These are phyloP conservation scores for Chalciporus pseudorubinellus DNA, from an alignment of 768 basidiomycete species.

Conservation along the genomic window DNA sequence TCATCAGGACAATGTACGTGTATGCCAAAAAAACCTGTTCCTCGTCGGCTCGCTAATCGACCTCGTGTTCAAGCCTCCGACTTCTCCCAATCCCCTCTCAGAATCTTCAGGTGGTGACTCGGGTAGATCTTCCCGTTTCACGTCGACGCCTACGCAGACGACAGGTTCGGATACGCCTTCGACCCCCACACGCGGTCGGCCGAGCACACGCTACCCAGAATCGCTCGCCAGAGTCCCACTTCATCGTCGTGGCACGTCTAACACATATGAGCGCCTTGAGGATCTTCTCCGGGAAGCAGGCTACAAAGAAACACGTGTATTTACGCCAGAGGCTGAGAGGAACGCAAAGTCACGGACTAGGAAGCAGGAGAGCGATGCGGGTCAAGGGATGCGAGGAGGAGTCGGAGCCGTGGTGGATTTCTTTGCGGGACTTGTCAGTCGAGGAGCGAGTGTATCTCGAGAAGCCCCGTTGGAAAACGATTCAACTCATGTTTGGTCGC, in stretches of 20 bases:
- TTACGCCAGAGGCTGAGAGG: slow-evolving; percentile 79
- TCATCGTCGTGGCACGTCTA: slow-evolving; percentile 75
- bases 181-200: slow-evolving; percentile 43
- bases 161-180: slow-evolving; percentile 29
- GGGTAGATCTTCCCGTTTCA: slow-evolving; percentile 6
- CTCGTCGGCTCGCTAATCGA: slow-evolving; percentile 11
- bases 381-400: slow-evolving; percentile 42
- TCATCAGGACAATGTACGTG: slow-evolving; percentile 21
- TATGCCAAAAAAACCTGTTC: neutral
- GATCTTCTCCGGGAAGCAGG: slow-evolving; percentile 85
- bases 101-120: slow-evolving; percentile 5
- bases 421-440: slow-evolving; percentile 55
- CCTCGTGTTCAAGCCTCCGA: slow-evolving; percentile 10
- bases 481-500: slow-evolving; percentile 15
- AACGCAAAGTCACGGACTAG: slow-evolving; percentile 27
- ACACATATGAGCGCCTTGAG: slow-evolving; percentile 80
- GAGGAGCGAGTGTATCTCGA: slow-evolving; percentile 19
- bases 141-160: slow-evolving; percentile 5
- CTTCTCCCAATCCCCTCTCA: slow-evolving; percentile 6
- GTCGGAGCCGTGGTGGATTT: slow-evolving; percentile 62
- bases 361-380: slow-evolving; percentile 27
- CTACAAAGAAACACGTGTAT: slow-evolving; percentile 89
- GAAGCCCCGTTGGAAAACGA: slow-evolving; percentile 14
- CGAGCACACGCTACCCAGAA: slow-evolving; percentile 52
- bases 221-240: slow-evolving; percentile 66